Conservation (phyloP, 2,329 filamentous ascomycete genomes). For the Fusarium anguioides region DNA sequence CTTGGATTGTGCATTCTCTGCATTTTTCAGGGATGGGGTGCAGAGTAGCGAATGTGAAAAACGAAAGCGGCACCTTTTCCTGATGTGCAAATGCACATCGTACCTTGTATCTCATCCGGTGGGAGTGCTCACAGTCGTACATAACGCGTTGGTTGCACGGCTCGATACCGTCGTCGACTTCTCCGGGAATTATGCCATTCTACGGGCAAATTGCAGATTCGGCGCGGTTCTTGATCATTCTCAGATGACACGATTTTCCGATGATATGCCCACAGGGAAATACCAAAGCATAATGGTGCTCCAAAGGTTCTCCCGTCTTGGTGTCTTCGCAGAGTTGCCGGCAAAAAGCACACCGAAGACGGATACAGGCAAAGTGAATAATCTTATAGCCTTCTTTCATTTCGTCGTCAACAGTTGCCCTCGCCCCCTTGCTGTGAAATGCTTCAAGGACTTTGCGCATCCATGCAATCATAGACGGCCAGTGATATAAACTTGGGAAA, state of each 20-base stretch:
- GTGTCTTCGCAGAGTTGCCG: slow-evolving; percentile 21
- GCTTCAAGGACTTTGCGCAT: neutral
- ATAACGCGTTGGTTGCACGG: slow-evolving; percentile 32
- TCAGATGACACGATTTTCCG: slow-evolving; percentile 25
- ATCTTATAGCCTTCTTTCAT: neutral
- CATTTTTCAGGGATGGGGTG: slow-evolving; percentile 10
- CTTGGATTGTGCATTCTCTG: slow-evolving; percentile 22
- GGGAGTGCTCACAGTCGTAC: slow-evolving; percentile 25
- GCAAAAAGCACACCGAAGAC: slow-evolving; percentile 32
- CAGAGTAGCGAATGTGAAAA: neutral
- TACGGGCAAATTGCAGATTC: slow-evolving; percentile 27
- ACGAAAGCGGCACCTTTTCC: neutral
- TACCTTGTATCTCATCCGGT: neutral
- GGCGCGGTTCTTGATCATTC: neutral
- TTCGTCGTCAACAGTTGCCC: neutral
- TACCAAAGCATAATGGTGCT: neutral
- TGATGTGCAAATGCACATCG: neutral
- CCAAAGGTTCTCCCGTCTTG: neutral
- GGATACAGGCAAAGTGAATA: slow-evolving; percentile 23
- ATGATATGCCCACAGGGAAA: slow-evolving; percentile 42
- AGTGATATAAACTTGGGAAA: slow-evolving; percentile 30
- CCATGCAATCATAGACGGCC: slow-evolving; percentile 15
- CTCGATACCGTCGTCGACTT: slow-evolving; percentile 4
- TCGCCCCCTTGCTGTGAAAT: neutral
- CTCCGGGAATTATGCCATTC: slow-evolving; percentile 17